A percentile compares a stretch with the other conserved stretches of the same genome.
phyloP scores from a whole-genome alignment of 2,329 filamentous ascomycete species.

The Orbilia ellipsospora region DNA sequence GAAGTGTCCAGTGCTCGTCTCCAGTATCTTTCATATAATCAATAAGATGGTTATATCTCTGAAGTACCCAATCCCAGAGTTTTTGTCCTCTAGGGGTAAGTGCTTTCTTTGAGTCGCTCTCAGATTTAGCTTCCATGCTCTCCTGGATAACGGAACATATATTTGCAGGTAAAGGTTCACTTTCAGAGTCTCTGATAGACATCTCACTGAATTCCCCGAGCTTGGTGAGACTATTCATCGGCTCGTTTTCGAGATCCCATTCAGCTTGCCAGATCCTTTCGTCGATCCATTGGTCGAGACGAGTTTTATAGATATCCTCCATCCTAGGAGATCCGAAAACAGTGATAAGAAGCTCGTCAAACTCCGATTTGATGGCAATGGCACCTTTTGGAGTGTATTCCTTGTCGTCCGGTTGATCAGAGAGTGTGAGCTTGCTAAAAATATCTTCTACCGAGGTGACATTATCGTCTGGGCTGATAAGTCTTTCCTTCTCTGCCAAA shows the following conservation, averaged over 20 bases:
- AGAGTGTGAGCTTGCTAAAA: neutral
- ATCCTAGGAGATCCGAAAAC: constrained; percentile 33
- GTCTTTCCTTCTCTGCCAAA: too few species aligned
- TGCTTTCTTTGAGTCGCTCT: neutral
- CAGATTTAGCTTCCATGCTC: neutral
- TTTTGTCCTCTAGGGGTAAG: neutral
- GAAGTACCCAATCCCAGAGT: constrained; percentile 38
- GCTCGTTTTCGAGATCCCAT: constrained; percentile 12
- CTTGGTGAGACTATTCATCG: neutral
- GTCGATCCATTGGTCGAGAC: constrained; percentile 29
- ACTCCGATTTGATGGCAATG: constrained; percentile 5
- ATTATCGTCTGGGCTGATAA: neutral
- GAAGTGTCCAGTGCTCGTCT: constrained; percentile 18
- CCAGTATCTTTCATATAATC: constrained; percentile 26
- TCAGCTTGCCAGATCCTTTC: constrained; percentile 16
- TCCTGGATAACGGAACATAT: constrained; percentile 18
- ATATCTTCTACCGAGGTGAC: neutral
- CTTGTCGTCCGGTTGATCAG: neutral
- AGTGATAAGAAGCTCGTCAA: too few species aligned
- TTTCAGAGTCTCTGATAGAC: constrained; percentile 1
- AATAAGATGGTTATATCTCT: constrained; percentile 21
- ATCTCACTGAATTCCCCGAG: constrained; percentile 2
- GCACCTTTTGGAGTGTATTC: neutral
- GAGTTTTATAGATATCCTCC: constrained; percentile 27
- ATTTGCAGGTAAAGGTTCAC: constrained; percentile 6